A percentile compares a stretch with the other conserved stretches of the same genome.
These are phyloP conservation scores for Soucietia sequanensis DNA, from an alignment of 805 yeast species.

Conservation along the genomic window DNA sequence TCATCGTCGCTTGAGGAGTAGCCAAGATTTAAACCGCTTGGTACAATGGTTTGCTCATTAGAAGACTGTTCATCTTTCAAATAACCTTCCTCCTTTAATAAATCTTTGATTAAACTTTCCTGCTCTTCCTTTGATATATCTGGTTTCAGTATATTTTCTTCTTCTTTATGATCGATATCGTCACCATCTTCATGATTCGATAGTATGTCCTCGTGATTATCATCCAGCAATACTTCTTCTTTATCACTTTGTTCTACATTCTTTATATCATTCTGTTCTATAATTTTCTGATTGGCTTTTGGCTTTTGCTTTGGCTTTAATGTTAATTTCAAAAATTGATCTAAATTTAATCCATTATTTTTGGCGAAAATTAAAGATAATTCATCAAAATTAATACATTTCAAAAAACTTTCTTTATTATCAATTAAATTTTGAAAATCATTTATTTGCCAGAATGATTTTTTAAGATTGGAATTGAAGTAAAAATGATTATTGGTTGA, in stretches of 20 bases:
- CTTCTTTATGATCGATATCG: conserved; percentile 8
- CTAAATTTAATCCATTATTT: conserved; percentile 17
- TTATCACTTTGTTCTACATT: not conserved
- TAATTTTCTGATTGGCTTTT: not conserved
- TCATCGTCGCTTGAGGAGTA: conserved; percentile 25
- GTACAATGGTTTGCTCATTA: conserved; percentile 4
- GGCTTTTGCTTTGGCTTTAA: conserved; percentile 1
- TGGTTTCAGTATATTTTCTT: conserved; percentile 3
- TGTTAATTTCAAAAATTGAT: too few species aligned
- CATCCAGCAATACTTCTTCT: too few species aligned
- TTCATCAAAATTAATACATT: conserved; percentile 26
- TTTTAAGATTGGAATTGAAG: conserved; percentile 16
- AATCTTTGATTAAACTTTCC: conserved; percentile 11
- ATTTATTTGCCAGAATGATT: conserved; percentile 34
- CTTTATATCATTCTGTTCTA: conserved; percentile 3
- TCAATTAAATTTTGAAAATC: conserved; percentile 20
- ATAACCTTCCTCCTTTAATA: conserved; percentile 19
- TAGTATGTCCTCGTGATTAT: too few species aligned
- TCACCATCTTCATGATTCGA: conserved; percentile 3
- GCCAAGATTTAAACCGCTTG: conserved; percentile 16
- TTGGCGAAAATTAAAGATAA: conserved; percentile 27
- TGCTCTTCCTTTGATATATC: conserved; percentile 3
- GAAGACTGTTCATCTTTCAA: conserved; percentile 5
- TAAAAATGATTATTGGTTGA: conserved; percentile 28
- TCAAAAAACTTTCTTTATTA: conserved; percentile 14